These are phyloP conservation scores for Aphanomyces euteiches DNA, from an alignment of 352 stramenopile species.

Conservation along the genomic window DNA sequence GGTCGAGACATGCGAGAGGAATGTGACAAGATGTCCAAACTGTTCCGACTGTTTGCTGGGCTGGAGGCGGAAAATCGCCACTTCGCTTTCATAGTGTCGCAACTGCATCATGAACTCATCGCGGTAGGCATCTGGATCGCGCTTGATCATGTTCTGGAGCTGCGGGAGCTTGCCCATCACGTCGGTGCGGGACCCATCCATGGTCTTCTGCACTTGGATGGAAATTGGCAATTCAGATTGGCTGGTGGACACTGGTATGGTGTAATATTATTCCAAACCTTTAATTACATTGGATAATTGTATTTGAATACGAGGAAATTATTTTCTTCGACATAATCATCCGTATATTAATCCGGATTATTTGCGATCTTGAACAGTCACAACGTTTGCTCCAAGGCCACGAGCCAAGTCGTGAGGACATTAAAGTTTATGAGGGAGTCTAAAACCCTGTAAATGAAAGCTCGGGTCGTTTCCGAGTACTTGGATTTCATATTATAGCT, in stretches of 20 bases:
- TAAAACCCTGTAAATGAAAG: too few species aligned
- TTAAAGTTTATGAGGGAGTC: too few species aligned
- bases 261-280: too few species aligned
- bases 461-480: too few species aligned
- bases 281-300: too few species aligned
- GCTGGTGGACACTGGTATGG: neutral
- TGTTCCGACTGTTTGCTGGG: conserved; percentile 86
- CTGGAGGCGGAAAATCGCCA: conserved; percentile 93
- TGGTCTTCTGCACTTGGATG: neutral
- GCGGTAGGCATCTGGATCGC: conserved; percentile 93
- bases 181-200: conserved; percentile 76
- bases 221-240: neutral
- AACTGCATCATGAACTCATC: conserved; percentile 98
- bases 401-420: too few species aligned
- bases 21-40: conserved; percentile 96
- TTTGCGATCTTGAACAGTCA: too few species aligned
- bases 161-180: conserved; percentile 91
- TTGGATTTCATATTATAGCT: too few species aligned
- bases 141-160: conserved; percentile 99
- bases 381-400: too few species aligned
- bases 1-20: conserved; percentile 91
- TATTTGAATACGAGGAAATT: too few species aligned
- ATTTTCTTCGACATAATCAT: too few species aligned
- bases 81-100: conserved; percentile 94
- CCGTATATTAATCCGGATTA: too few species aligned